These are phyloP conservation scores for Nasturtium officinale DNA, from an alignment of 345 rosid species.

Conservation along the genomic window DNA sequence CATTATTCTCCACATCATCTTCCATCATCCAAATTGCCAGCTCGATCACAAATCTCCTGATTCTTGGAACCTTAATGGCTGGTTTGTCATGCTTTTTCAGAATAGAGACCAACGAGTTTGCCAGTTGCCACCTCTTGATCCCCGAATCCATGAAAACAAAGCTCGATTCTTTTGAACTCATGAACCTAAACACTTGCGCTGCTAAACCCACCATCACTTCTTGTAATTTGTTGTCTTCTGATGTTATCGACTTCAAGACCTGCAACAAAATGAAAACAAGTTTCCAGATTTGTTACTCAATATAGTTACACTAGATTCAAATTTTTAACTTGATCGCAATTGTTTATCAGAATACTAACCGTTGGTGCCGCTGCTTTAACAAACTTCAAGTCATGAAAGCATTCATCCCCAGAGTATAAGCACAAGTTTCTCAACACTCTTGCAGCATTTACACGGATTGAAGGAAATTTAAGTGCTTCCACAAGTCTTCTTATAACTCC, in stretches of 20 bases:
- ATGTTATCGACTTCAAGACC: slow-evolving; percentile 70
- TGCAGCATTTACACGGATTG: slow-evolving; percentile 68
- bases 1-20: slow-evolving; percentile 52
- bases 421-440: slow-evolving; percentile 80
- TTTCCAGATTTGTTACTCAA: slow-evolving; percentile 18
- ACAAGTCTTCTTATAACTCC: slow-evolving; percentile 54
- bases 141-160: slow-evolving; percentile 55
- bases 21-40: slow-evolving; percentile 87
- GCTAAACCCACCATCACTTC: slow-evolving; percentile 94
- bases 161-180: slow-evolving; percentile 60
- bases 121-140: slow-evolving; percentile 57
- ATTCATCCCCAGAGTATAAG: slow-evolving; percentile 50
- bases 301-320: not conserved
- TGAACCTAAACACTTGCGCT: slow-evolving; percentile 66
- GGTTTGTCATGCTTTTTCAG: slow-evolving; percentile 66
- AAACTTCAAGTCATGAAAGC: slow-evolving; percentile 57
- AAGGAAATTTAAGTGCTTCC: slow-evolving; percentile 56
- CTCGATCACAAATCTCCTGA: slow-evolving; percentile 83
- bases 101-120: slow-evolving; percentile 54
- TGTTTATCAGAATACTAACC: slow-evolving; percentile 46
- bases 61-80: slow-evolving; percentile 78
- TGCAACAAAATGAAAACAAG: slow-evolving; percentile 35
- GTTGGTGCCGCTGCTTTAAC: slow-evolving; percentile 65
- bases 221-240: slow-evolving; percentile 69
- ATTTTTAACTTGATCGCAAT: not conserved